Conservation (phyloP, 176 grass and related monocot genomes). For the Oryza punctata region DNA sequence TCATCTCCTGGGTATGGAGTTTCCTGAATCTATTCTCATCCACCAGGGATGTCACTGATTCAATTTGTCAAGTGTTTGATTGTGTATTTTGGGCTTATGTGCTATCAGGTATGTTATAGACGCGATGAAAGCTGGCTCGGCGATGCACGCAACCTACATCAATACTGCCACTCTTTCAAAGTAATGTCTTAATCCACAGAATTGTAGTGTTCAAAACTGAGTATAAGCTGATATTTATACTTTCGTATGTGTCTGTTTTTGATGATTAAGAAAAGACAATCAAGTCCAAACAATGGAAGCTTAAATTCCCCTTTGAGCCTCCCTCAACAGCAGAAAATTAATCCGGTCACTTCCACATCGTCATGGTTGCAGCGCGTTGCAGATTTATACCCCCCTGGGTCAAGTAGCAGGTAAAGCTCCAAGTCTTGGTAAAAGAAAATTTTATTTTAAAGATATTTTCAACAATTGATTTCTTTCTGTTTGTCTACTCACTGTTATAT, state of each 20-base stretch:
- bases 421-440: not conserved
- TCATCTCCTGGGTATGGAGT: constrained; percentile 80
- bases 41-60: not conserved
- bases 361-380: constrained; percentile 70
- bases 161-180: constrained; percentile 65
- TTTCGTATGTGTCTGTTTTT: constrained; percentile 66
- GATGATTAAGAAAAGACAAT: constrained; percentile 99
- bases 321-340: constrained; percentile 55
- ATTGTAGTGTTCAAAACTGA: constrained; percentile 21
- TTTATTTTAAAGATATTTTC: constrained; percentile 8
- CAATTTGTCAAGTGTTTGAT: constrained; percentile 10
- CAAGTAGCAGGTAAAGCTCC: constrained; percentile 67
- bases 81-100: constrained; percentile 9
- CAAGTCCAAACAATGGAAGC: constrained; percentile 72
- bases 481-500: constrained; percentile 24
- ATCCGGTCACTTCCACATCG: constrained; percentile 36
- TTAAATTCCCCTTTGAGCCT: constrained; percentile 37
- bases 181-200: constrained; percentile 62
- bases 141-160: constrained; percentile 67
- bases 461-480: not conserved
- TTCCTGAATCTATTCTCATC: constrained; percentile 26
- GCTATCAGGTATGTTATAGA: constrained; percentile 75
- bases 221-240: constrained; percentile 45
- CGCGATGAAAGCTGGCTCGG: constrained; percentile 63
- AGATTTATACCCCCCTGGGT: constrained; percentile 79